Base-by-base conservation (phyloP, 148 eudicot genomes). In the Chenopodium formosanum region DNA sequence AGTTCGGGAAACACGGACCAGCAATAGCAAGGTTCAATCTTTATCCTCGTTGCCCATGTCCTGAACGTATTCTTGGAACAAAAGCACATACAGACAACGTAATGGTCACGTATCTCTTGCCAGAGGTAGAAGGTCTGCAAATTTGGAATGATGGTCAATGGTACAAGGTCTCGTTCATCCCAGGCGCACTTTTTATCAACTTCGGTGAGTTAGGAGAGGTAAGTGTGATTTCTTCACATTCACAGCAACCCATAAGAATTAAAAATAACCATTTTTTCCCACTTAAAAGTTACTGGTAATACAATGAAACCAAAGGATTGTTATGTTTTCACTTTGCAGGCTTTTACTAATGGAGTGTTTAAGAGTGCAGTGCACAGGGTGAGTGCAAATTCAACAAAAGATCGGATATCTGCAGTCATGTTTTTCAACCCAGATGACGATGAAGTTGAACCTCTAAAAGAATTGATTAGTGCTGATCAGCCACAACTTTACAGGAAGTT, bases 141-240 rank as follows among this genome's bases (percentile, higher is more conserved):
- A 22, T 91, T 1, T 70, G 66, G 1, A 89, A 87, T 63, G 88
- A 87, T 75, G 85, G 71, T 76, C 79, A 79, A 11, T 91, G 94
- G 91, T 85, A 73, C 70, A 83, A 78, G 37, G 89, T 91, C 23
- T 85, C 89, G 0, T 75, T 83, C 20, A 60, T 85, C 58, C 90
- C 89, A 0, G 52, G 85, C 34, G 89, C 91, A 27, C 77, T 89
- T 9, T 78, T 88, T n/a, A 73, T 91, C 70, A 86, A 86, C 73
- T 82, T 82, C 19, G 94, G 90, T 9, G 87, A 91, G 75, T 82
- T 86, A 22, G 77, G 83, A 25, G 89, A 91, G 91, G 93, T 86
- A 82, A 63, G 50, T 47, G 50, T 53, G 58, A 2, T 11, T 19
- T 14, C 58, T 53, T 13, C 58, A 10, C 58, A 53, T 53, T 53